Percentiles rank a stretch among this genome's conserved stretches.
Conservation (phyloP, 2,329 filamentous ascomycete genomes). For the Chalaropsis ovoidea region DNA sequence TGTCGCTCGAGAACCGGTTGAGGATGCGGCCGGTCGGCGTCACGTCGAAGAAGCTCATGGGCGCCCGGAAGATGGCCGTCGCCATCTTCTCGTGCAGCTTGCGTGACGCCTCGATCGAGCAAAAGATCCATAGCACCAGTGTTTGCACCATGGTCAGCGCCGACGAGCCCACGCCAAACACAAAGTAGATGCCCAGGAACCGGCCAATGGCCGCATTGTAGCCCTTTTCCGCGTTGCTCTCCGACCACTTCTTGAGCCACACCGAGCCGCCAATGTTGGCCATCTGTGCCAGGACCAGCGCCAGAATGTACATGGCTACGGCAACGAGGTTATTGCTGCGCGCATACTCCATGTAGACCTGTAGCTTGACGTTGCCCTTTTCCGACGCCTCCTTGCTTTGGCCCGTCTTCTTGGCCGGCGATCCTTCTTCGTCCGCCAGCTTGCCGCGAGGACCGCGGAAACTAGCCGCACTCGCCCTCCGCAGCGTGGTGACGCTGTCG, state of each 20-base stretch:
- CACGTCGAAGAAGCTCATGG: conserved; percentile 98
- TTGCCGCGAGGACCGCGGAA: conserved; percentile 81
- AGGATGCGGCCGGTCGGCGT: conserved; percentile 93
- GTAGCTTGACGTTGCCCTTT: conserved; percentile 97
- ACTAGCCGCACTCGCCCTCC: conserved; percentile 82
- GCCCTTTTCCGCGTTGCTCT: conserved; percentile 58
- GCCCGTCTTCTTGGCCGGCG: conserved; percentile 58
- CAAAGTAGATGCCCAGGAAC: conserved; percentile 92
- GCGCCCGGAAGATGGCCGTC: conserved; percentile 89
- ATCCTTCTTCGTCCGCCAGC: conserved; percentile 71
- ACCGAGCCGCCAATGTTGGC: conserved; percentile 73
- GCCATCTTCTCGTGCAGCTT: conserved; percentile 98
- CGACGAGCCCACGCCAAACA: conserved; percentile 79
- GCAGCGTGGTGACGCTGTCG: conserved; percentile 68
- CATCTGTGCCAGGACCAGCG: conserved; percentile 70
- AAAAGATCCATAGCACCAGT: conserved; percentile 96
- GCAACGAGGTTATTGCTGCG: conserved; percentile 85
- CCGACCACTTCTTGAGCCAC: conserved; percentile 92
- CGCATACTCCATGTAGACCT: conserved; percentile 87
- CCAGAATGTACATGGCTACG: conserved; percentile 66
- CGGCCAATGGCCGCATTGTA: conserved; percentile 69
- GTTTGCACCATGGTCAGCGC: conserved; percentile 82
- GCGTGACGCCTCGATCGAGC: conserved; percentile 94
- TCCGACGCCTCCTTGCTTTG: conserved; percentile 82
- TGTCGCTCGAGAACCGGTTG: conserved; percentile 84